Base-by-base conservation (phyloP, 306 rosid genomes). In the Trifolium subterraneum region DNA sequence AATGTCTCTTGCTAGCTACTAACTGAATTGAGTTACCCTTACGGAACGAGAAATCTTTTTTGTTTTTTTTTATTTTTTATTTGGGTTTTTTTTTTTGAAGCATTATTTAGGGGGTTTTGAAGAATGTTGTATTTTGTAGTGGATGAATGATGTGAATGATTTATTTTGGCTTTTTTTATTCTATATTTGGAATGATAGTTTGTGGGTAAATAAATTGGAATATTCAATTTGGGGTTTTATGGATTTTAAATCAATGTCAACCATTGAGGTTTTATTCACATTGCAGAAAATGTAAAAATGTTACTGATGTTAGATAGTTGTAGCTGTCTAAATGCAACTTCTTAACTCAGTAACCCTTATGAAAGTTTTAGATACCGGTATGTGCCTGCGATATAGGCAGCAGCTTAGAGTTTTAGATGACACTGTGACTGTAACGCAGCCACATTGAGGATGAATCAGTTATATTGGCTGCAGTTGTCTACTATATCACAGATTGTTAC, bases 181-280 rank as follows among this genome's bases (percentile, higher is more conserved):
- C 42, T 10, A 6, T 72, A 2, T 58, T 13, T 66, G 70, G 76
- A 27, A 55, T 63, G 39, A 22, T 27, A 5, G 52, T 45, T 61
- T 75, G 56, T n/a, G 48, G 79, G 48, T 38, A 18, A 64, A 36
- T 58, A 39, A 64, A 58, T 9, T 38, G 39, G 8, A 50, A 11
- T 15, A 12, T 25, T 33, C 63, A 62, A 44, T 77, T 73, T 20
- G 54, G 71, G 50, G 36, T 7, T 52, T 68, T 68, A 19, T 63
- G 10, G 31, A 36, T 44, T 67, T 59, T 41, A 11, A 22, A 55
- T 51, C 2, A 64, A 36, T 47, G 41, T 11, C 25, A 22, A n/a
- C 9, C 59, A 33, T 35, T 59, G n/a, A 58, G 38, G 38, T 58
- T 58, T 56, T 56, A 22, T 23, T 33, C 9, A 58, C 35, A 58